Base-by-base conservation (phyloP, 331 rosid species). In the Phaseolus coccineus region DNA sequence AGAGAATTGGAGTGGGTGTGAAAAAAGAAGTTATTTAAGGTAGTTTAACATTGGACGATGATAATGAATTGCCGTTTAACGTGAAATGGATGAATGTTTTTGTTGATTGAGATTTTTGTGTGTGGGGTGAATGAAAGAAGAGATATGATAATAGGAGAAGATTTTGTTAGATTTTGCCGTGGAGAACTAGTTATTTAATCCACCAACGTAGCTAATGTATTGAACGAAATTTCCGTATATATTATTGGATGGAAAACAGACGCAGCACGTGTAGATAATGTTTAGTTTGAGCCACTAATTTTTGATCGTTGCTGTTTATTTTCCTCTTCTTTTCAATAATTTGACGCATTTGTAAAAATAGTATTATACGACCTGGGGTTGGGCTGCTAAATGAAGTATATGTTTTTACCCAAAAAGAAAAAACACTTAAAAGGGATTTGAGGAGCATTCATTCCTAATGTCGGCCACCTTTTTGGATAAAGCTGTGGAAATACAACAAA, bases 391-490 rank as follows among this genome's bases (percentile, higher is more conserved):
- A 33, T 16, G 42, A 76, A 73, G 82, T 58, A 77, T 74, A 81
- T 57, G 79, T 64, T 56, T 74, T 70, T 59, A 48, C 73, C 40
- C 13, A 74, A 50, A 31, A 65, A 84, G 83, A 16, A 11, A 74
- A 58, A 44, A 69, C 33, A 52, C 51, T 11, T 0, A 48, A 61
- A 42, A 73, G 58, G 53, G 47, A 66, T 6, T 15, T 65, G 14
- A 19, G 31, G 78, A 83, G 87, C 48, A 84, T 73, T 84, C 86
- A 89, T 87, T 89, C 93, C 46, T 82, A 79, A 52, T 87, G 93
- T 87, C 88, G 57, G 73, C 83, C 83, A 82, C 84, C 73, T 50
- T 74, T 82, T 71, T 63, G 64, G 63, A 46, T 48, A 82, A 28
- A 81, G 84, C 42, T 9, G 46, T 69, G 78, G 83, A 75, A 81